Conservation (phyloP, 2,329 filamentous ascomycete genomes). For the Helotiales sp. region DNA sequence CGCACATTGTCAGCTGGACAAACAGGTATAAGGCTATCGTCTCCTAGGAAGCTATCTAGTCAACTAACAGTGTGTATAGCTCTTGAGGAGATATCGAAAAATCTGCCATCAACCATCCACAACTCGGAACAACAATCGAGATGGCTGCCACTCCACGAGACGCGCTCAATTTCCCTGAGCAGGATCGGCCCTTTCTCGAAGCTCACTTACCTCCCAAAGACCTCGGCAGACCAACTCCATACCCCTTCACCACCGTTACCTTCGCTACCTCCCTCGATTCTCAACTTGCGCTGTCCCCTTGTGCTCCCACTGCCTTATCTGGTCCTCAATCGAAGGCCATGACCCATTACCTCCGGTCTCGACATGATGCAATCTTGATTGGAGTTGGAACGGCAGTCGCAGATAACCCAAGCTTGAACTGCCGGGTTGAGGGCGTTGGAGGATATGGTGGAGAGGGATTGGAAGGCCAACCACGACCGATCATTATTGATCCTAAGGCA, state of each 20-base stretch:
- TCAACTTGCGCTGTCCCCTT: conserved; percentile 50
- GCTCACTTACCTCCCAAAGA: not conserved
- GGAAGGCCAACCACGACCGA: conserved; percentile 70
- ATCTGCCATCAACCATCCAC: too few species aligned
- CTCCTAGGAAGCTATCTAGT: too few species aligned
- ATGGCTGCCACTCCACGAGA: conserved; percentile 4
- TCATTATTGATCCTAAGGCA: conserved; percentile 78
- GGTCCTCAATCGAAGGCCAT: conserved; percentile 83
- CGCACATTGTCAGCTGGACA: too few species aligned
- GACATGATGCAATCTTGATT: conserved; percentile 81
- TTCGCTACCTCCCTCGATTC: conserved; percentile 91
- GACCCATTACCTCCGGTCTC: conserved; percentile 86
- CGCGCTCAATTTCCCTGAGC: conserved; percentile 4
- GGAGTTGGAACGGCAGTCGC: conserved; percentile 82
- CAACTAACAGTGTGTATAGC: too few species aligned
- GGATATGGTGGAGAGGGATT: conserved; percentile 44
- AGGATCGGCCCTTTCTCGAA: conserved; percentile 4
- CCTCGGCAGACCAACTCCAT: not conserved
- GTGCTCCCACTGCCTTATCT: conserved; percentile 79
- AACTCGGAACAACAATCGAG: too few species aligned
- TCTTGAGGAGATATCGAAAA: too few species aligned
- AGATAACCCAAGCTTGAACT: conserved; percentile 82
- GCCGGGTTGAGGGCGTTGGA: conserved; percentile 47
- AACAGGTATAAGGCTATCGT: too few species aligned
- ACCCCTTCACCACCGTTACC: conserved; percentile 46